Base-by-base conservation (phyloP, 1,284 basidiomycete species). In the Leccinum griseonigrum region DNA sequence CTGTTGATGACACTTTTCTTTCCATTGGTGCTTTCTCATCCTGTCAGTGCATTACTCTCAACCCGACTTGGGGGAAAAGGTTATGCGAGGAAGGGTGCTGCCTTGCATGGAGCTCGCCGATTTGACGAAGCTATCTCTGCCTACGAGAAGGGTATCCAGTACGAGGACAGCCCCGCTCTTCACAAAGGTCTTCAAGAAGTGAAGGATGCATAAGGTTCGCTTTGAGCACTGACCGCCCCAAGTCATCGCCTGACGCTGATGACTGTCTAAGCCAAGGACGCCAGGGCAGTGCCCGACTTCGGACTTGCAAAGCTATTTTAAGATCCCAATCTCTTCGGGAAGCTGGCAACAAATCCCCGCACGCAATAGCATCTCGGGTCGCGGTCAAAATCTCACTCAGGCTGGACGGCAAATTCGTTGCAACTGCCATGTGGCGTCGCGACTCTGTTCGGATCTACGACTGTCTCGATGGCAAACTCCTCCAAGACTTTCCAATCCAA, bases 21-120 rank as follows among this genome's bases (percentile, higher is more conserved):
- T 40, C 43, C 31, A 52, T 57, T 67, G 13, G 31, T 48, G 3
- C 57, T 43, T 51, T 59, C 61, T 58, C 34, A 60, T 50, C 54
- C 0, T 32, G 16, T 10, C 56, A 91, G 87, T 90, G 88, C 63
- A 85, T 97, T 74, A 84, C 86, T 71, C 79, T 91, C 65, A 92
- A 92, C 70, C 87, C 94, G 4, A 79, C 84, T 4, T 98, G 96
- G 89, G 83, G 90, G 22, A 50, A 98, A 98, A 76, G 95, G 95
- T 3, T 95, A 91, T 77, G 90, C 90, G 18, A 86, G 96, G 61
- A 97, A 97, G 73, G 96, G 96, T 59, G 95, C 95, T 38, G 96
- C 96, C n/a, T 79, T 98, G 54, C 96, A 98, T 72, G 96, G 96
- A 38, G 81, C 86, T 43, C 82, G 83, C 62, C 81, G 82, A 74